Base-by-base conservation (phyloP, 2,329 filamentous ascomycete genomes). In the Monilinia aucupariae region DNA sequence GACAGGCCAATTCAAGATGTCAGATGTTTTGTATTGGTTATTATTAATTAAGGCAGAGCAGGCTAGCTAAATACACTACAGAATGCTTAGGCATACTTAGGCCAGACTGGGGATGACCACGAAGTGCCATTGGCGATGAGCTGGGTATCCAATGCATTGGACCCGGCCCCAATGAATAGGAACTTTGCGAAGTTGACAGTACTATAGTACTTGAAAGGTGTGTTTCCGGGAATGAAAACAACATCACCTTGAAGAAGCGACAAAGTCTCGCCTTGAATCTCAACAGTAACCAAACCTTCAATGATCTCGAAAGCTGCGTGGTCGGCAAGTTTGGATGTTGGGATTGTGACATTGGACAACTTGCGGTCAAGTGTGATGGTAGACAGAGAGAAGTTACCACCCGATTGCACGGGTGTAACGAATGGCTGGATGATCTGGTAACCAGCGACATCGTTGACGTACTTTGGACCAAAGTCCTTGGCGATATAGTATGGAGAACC, bases 401-500 rank as follows among this genome's bases (percentile, higher is more conserved):
- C 75, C 62, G 76, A 75, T 68, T 79, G 75, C 20, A 68, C 65
- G 6, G 72, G 68, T 2, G 77, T 78, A 20, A 79, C 74, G 41
- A 80, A 75, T 2, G 78, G 78, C 65, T 77, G 74, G 2, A 81
- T 69, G 61, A 81, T 73, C 67, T 78, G 75, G 69, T 80, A 79
- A 50, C 73, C 74, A 22, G 70, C 68, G 1, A 30, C 48, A 25
- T 69, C 69, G 67, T 75, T 77, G 5, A 81, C 72, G 63, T 76
- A 79, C 66, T 78, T 79, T 12, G 78, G 77, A 0, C 79, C 78
- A 63, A 77, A 78, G 66, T 77, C 74, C 65, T 78, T 80, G 39
- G 78, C 79, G 45, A 79, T 64, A 64, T 77, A 79, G 66, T 76
- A 78, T 1, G 78, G 76, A 15, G 74, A 73, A 1, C 64, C 64